These are phyloP conservation scores for Xylariaceae sp. DNA, from an alignment of 2,329 filamentous ascomycete species.

Conservation along the genomic window DNA sequence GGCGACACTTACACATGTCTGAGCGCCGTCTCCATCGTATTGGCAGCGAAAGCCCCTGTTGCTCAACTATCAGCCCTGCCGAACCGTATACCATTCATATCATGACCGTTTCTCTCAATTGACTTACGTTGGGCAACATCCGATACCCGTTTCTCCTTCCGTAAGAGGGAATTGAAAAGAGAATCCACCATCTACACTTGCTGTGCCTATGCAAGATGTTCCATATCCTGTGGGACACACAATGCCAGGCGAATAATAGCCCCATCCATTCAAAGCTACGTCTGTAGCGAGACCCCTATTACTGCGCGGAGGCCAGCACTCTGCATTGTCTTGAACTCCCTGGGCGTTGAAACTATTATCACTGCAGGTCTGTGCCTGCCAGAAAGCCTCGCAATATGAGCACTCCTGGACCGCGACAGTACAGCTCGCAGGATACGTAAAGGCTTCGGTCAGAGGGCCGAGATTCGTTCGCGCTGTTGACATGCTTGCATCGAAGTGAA, in stretches of 20 bases:
- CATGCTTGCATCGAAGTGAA: neutral
- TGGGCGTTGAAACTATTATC: constrained; percentile 7
- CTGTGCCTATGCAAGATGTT: constrained; percentile 32
- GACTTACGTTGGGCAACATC: constrained; percentile 34
- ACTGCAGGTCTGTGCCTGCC: constrained; percentile 25
- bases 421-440: constrained; percentile 21
- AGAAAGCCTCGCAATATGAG: constrained; percentile 22
- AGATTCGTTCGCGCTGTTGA: constrained; percentile 13
- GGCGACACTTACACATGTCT: constrained; percentile 8
- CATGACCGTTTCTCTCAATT: neutral
- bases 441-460: constrained; percentile 27
- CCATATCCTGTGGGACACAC: constrained; percentile 33
- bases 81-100: neutral
- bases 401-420: constrained; percentile 20
- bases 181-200: constrained; percentile 12
- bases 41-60: constrained; percentile 11
- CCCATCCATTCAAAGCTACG: constrained; percentile 30
- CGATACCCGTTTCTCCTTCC: constrained; percentile 31
- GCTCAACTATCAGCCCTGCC: neutral
- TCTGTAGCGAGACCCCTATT: constrained; percentile 11
- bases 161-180: constrained; percentile 28
- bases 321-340: constrained; percentile 24
- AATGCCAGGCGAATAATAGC: constrained; percentile 37
- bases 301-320: constrained; percentile 31
- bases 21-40: constrained; percentile 6